phyloP scores from a whole-genome alignment of 2,329 filamentous ascomycete genomes.

The Penicillium sp. region DNA sequence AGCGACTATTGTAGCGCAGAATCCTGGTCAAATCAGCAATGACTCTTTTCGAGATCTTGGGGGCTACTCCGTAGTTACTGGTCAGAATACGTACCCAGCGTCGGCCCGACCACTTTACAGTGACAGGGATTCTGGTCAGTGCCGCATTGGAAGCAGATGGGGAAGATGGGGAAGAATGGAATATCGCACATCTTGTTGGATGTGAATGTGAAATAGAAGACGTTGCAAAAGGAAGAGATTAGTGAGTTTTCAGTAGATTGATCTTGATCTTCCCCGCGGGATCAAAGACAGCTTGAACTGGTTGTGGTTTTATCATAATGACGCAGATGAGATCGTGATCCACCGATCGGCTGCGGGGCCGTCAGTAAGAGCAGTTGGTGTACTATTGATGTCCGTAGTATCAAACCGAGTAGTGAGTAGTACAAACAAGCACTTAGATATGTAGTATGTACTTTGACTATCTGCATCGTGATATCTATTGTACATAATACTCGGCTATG shows the following conservation, averaged over 20 bases:
- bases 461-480: no score
- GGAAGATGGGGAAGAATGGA: slow-evolving; percentile 53
- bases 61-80: no score
- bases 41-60: background rate
- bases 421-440: background rate
- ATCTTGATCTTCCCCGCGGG: slow-evolving; percentile 2
- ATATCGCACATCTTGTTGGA: slow-evolving; percentile 37
- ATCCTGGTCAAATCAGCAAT: slow-evolving; percentile 35
- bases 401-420: background rate
- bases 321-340: slow-evolving; percentile 26
- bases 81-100: slow-evolving; percentile 54
- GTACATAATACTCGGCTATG: no score
- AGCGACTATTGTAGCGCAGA: slow-evolving; percentile 52
- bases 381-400: no score
- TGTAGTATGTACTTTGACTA: background rate
- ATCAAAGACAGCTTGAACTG: slow-evolving; percentile 2
- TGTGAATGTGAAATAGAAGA: background rate
- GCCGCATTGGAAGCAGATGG: slow-evolving; percentile 60
- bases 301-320: slow-evolving; percentile 28
- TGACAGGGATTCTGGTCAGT: slow-evolving; percentile 62
- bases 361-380: no score
- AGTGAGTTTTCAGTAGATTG: background rate
- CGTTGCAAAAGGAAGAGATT: background rate
- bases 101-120: slow-evolving; percentile 62
- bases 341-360: slow-evolving; percentile 16